These are phyloP conservation scores for Hypoxylon fuscum DNA, from an alignment of 495 filamentous ascomycete species.

Conservation along the genomic window DNA sequence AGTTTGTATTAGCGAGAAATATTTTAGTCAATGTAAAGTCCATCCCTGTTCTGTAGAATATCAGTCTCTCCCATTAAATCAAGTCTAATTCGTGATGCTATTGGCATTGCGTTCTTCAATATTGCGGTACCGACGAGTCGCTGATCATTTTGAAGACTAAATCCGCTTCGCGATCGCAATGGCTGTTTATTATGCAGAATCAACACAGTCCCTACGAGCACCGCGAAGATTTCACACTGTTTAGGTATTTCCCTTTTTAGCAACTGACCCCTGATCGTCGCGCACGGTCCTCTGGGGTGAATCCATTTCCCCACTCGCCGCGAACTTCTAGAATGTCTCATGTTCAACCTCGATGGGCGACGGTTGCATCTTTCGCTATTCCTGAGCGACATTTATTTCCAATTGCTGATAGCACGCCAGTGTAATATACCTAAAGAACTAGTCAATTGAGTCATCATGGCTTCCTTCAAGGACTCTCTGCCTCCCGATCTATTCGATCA, in stretches of 20 bases:
- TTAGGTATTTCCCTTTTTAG: constrained; percentile 16
- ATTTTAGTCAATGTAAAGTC: no score
- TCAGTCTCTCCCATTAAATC: no score
- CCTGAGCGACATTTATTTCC: neutral
- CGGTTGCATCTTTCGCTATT: neutral
- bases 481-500: constrained; percentile 60
- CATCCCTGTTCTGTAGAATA: no score
- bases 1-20: no score
- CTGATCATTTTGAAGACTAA: neutral
- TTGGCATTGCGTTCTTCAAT: neutral
- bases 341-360: neutral
- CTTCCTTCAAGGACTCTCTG: constrained; percentile 35
- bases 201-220: no score
- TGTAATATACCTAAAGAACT: neutral
- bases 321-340: constrained; percentile 6
- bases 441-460: constrained; percentile 18
- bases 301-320: constrained; percentile 14
- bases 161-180: no score
- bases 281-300: constrained; percentile 7
- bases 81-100: no score
- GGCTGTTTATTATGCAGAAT: no score
- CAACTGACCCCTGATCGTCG: neutral
- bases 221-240: neutral
- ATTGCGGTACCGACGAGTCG: neutral
- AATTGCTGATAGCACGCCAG: neutral